Conservation (phyloP, 176 grass and related monocot species). For the Triticum urartu region DNA sequence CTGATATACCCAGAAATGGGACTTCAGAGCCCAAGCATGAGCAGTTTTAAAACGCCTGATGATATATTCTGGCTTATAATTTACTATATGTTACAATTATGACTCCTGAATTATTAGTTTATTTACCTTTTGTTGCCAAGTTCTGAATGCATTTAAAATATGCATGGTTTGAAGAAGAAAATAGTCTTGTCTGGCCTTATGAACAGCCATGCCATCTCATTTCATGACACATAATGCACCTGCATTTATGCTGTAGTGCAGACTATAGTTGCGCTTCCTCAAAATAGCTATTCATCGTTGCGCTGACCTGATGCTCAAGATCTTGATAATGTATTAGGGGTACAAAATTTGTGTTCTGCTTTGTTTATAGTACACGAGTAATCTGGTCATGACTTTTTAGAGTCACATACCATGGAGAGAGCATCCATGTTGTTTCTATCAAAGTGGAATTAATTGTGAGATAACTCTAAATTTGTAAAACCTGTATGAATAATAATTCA, state of each 20-base stretch:
- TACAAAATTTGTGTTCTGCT: neutral
- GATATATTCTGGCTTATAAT: constrained; percentile 18
- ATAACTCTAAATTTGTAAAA: neutral
- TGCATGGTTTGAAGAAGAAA: constrained; percentile 21
- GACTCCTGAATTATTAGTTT: neutral
- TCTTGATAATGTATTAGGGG: constrained; percentile 4
- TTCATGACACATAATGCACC: constrained; percentile 12
- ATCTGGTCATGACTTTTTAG: neutral
- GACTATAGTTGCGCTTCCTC: neutral
- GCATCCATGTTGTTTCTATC: constrained; percentile 14
- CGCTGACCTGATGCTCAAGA: constrained; percentile 13
- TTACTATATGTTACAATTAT: neutral
- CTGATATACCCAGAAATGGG: constrained; percentile 32
- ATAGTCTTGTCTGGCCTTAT: neutral
- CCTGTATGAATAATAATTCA: neutral
- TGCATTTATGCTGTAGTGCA: constrained; percentile 21
- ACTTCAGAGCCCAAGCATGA: neutral
- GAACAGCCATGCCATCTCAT: neutral
- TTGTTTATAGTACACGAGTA: neutral
- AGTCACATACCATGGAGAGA: neutral
- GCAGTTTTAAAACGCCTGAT: constrained; percentile 12
- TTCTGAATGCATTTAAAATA: constrained; percentile 20
- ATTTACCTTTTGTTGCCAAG: constrained; percentile 19
- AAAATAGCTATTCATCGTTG: neutral
- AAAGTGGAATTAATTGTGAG: neutral